Evolutionary conservation across 2,329 filamentous ascomycete species (phyloP).

Genomic region (Penicillium italicum): DNA sequence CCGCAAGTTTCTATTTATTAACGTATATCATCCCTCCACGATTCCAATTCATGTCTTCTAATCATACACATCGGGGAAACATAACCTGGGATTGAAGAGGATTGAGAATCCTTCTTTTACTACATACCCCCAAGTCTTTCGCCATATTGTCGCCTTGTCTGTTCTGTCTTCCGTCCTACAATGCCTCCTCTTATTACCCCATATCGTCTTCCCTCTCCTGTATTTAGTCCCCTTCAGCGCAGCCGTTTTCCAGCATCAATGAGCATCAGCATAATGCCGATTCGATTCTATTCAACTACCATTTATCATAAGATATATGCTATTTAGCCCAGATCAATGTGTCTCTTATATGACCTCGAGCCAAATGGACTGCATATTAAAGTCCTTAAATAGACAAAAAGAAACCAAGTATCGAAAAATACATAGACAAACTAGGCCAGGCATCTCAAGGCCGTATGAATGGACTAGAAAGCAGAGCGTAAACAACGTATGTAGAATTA

Average conservation of each 20-base stretch:
- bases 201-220: constrained; percentile 11
- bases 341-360: background rate
- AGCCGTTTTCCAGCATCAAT: constrained; percentile 29
- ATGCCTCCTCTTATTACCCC: constrained; percentile 8
- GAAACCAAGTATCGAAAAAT: too few relatives aligned
- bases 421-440: too few relatives aligned
- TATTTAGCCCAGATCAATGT: background rate
- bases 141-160: constrained; percentile 7
- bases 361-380: background rate
- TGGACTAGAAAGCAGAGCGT: background rate
- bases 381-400: too few relatives aligned
- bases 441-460: too few relatives aligned
- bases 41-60: constrained; percentile 5
- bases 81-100: constrained; percentile 1
- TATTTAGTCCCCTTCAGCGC: constrained; percentile 28
- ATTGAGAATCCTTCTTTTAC: background rate
- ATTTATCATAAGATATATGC: background rate
- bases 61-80: constrained; percentile 10
- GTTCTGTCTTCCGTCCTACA: constrained; percentile 8
- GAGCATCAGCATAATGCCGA: constrained; percentile 27
- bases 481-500: background rate
- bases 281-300: constrained; percentile 9
- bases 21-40: constrained; percentile 4
- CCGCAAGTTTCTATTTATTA: constrained; percentile 1
- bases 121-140: constrained; percentile 2